Percentiles rank a stretch among this genome's conserved stretches.
Conservation (phyloP, 495 filamentous ascomycete species). For the Aspergillus affinis region DNA sequence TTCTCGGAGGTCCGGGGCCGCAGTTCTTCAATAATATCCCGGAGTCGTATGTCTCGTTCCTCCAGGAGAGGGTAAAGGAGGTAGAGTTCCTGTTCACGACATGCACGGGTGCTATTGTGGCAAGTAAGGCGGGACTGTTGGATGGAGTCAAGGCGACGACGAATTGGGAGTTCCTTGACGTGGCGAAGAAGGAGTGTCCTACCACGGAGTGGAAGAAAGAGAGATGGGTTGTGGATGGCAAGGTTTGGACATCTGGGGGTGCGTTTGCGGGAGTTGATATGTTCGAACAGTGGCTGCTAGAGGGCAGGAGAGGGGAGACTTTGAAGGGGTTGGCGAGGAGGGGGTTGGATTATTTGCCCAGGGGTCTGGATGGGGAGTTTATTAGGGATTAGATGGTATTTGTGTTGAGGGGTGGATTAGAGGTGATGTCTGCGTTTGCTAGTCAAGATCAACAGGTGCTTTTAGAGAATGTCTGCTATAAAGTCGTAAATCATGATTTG, state of each 20-base stretch:
- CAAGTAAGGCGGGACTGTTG: not conserved
- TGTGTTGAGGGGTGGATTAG: no score
- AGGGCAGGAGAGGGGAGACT: not conserved
- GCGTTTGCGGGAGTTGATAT: constrained; percentile 4
- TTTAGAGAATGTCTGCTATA: no score
- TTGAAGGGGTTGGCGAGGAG: not conserved
- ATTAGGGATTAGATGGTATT: not conserved
- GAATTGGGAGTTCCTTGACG: not conserved
- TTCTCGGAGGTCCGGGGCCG: not conserved
- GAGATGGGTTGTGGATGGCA: constrained; percentile 1
- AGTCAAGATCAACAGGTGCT: no score
- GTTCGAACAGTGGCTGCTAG: not conserved
- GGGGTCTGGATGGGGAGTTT: not conserved
- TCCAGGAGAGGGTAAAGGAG: not conserved
- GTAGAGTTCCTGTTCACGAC: constrained; percentile 2
- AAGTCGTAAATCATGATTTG: no score
- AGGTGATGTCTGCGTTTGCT: no score
- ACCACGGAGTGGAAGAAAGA: not conserved
- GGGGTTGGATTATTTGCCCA: not conserved
- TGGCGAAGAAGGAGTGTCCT: not conserved
- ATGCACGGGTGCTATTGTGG: not conserved
- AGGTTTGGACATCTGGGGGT: constrained; percentile 1
- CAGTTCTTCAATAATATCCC: constrained; percentile 2
- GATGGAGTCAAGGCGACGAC: not conserved
- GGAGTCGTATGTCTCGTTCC: not conserved